Conservation (phyloP, 2,329 filamentous ascomycete genomes). For the Stagonosporopsis vannaccii region DNA sequence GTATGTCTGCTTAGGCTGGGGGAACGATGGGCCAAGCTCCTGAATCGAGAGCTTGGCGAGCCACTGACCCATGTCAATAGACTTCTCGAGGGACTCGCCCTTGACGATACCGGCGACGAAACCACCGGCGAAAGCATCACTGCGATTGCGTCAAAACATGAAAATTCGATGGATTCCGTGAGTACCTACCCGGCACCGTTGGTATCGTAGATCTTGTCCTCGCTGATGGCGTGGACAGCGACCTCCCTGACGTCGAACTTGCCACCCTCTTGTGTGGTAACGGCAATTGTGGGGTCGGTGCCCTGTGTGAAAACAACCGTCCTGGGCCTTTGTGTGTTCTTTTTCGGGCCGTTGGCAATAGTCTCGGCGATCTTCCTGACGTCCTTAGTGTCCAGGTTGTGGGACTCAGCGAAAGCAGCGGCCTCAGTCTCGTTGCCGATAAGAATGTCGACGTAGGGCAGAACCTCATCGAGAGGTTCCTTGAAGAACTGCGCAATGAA, state of each 20-base stretch:
- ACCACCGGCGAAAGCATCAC: slow-evolving; percentile 95
- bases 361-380: slow-evolving; percentile 84
- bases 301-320: slow-evolving; percentile 94
- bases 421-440: slow-evolving; percentile 98
- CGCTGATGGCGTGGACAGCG: slow-evolving; percentile 79
- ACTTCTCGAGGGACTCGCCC: slow-evolving; percentile 78
- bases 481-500: slow-evolving; percentile 99
- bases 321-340: slow-evolving; percentile 83
- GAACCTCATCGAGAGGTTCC: slow-evolving; percentile 83
- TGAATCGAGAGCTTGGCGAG: slow-evolving; percentile 91
- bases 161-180: background rate
- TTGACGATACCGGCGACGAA: slow-evolving; percentile 89
- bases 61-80: slow-evolving; percentile 95
- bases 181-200: slow-evolving; percentile 78
- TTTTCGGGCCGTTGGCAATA: slow-evolving; percentile 89
- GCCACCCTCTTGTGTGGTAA: slow-evolving; percentile 71
- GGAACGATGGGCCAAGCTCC: slow-evolving; percentile 90
- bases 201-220: slow-evolving; percentile 88
- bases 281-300: slow-evolving; percentile 87
- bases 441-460: slow-evolving; percentile 93
- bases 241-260: slow-evolving; percentile 74
- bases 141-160: slow-evolving; percentile 37
- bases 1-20: slow-evolving; percentile 52
- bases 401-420: slow-evolving; percentile 82
- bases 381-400: slow-evolving; percentile 75